Percentiles rank a stretch among this genome's conserved stretches.
phyloP scores from a whole-genome alignment of 1,284 basidiomycete species.

The Meira nashicola region DNA sequence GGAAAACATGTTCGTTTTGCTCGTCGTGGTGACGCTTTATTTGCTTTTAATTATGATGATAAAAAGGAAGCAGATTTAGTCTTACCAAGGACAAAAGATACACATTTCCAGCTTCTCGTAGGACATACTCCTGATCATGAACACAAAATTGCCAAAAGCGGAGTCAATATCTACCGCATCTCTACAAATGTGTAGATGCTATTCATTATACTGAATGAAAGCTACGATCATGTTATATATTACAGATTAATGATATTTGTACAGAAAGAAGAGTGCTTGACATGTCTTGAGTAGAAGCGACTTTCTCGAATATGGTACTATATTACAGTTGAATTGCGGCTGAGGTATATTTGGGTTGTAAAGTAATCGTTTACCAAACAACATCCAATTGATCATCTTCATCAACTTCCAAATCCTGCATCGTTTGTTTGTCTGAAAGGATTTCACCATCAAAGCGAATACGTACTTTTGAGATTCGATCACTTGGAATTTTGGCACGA shows the following conservation, averaged over 20 bases:
- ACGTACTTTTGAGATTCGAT: background rate
- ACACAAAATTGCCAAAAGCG: background rate
- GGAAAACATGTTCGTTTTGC: conserved; percentile 25
- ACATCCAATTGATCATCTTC: conserved; percentile 3
- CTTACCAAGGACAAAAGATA: background rate
- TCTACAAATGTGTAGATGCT: background rate
- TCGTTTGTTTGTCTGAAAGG: background rate
- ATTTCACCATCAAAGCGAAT: conserved; percentile 2
- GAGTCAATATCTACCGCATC: background rate
- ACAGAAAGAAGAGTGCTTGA: background rate
- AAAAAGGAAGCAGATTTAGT: conserved; percentile 21
- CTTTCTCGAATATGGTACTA: too few relatives aligned
- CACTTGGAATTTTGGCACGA: background rate
- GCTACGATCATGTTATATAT: background rate
- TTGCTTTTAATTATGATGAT: conserved; percentile 32
- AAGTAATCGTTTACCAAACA: background rate
- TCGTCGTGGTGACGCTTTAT: conserved; percentile 26
- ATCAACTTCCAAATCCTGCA: background rate
- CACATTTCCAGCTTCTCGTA: background rate
- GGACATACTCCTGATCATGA: background rate
- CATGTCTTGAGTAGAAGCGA: too few relatives aligned
- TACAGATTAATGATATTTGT: background rate
- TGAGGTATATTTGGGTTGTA: background rate
- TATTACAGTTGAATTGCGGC: too few relatives aligned
- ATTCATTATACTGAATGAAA: too few relatives aligned